Conservation (phyloP, 176 grass and related monocot species). For the Musa itinerans region DNA sequence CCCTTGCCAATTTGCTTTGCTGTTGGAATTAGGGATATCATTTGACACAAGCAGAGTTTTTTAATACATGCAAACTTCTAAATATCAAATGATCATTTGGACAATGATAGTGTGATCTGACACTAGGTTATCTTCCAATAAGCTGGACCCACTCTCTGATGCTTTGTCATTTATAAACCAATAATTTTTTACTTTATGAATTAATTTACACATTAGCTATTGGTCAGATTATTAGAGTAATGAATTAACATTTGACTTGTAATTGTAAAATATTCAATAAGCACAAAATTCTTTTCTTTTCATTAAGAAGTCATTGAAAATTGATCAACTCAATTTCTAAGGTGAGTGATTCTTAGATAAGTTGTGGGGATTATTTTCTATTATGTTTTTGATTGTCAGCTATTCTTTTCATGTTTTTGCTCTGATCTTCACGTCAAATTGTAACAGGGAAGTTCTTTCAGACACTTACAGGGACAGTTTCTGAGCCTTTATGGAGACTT, state of each 20-base stretch:
- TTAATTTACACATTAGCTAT: neutral
- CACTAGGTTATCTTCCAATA: too few species aligned
- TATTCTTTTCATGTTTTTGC: neutral
- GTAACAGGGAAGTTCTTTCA: conserved; percentile 83
- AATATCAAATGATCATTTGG: too few species aligned
- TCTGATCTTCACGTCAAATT: conserved; percentile 5
- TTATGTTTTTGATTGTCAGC: neutral
- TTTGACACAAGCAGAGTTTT: too few species aligned
- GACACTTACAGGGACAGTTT: conserved; percentile 62
- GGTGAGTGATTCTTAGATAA: neutral
- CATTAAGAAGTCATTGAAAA: too few species aligned
- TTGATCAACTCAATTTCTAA: neutral
- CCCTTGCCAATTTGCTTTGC: too few species aligned
- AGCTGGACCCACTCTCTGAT: too few species aligned
- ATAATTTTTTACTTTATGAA: neutral
- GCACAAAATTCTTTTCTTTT: too few species aligned
- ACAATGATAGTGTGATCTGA: too few species aligned
- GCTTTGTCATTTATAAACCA: neutral
- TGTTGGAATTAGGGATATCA: too few species aligned
- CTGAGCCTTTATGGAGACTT: conserved; percentile 52
- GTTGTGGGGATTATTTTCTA: neutral
- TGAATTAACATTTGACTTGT: neutral
- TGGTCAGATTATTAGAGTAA: neutral
- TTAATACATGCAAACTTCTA: too few species aligned
- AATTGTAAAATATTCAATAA: too few species aligned